A percentile compares a stretch with the other conserved stretches of the same genome.
phyloP scores from a whole-genome alignment of 2,329 filamentous ascomycete genomes.

The Colletotrichum spinosum region DNA sequence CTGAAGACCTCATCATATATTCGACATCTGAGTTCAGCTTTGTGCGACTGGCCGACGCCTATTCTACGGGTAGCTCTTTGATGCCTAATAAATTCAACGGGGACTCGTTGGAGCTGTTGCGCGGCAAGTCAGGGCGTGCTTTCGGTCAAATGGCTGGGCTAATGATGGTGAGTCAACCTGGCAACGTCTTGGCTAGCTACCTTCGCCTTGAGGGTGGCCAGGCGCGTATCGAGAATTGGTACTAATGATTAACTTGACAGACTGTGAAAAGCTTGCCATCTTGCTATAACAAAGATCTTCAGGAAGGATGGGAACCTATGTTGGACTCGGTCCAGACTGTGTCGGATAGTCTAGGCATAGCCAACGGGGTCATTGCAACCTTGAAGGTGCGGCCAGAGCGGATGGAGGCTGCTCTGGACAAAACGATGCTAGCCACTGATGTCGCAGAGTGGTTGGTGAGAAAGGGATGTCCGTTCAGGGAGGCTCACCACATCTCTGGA shows the following conservation, averaged over 20 bases:
- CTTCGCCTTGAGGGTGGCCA: conserved; percentile 37
- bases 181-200: conserved; percentile 39
- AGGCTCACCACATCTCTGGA: conserved; percentile 82
- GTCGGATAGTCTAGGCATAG: conserved; percentile 79
- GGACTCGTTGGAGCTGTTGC: conserved; percentile 42
- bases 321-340: conserved; percentile 81
- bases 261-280: conserved; percentile 72
- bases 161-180: conserved; percentile 62
- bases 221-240: conserved; percentile 42
- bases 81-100: conserved; percentile 42
- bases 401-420: conserved; percentile 77
- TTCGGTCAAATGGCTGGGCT: conserved; percentile 66
- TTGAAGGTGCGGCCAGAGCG: conserved; percentile 73
- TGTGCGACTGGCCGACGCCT: conserved; percentile 40
- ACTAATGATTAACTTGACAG: conserved; percentile 45
- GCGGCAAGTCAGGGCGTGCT: conserved; percentile 49
- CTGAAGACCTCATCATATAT: conserved; percentile 77
- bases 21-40: conserved; percentile 42
- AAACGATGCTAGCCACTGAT: conserved; percentile 80
- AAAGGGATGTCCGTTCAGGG: conserved; percentile 78
- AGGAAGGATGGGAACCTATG: conserved; percentile 81
- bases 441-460: conserved; percentile 72
- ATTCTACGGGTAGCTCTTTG: conserved; percentile 40
- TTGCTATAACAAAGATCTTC: conserved; percentile 83
- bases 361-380: conserved; percentile 78